phyloP scores from a whole-genome alignment of 352 stramenopile species.

The Globisporangium acanthophoron region DNA sequence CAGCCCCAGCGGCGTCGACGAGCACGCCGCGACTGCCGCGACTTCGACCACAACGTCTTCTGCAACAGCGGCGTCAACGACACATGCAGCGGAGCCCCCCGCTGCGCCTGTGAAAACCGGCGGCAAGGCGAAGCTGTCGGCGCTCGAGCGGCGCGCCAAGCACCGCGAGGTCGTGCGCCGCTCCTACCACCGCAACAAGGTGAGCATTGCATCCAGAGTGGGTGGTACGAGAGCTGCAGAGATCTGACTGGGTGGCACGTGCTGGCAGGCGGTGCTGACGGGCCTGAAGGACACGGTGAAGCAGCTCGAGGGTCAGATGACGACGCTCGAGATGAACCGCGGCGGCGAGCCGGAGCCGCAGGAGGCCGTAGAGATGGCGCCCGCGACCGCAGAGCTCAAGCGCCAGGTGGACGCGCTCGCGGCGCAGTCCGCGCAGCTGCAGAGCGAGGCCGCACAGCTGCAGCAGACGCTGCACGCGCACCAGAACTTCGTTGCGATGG shows the following conservation, averaged over 20 bases:
- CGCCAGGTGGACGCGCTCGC: conserved; percentile 29
- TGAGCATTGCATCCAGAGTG: conserved; percentile 3
- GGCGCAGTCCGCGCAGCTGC: conserved; percentile 33
- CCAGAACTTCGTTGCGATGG: conserved; percentile 33
- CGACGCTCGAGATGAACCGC: conserved; percentile 20
- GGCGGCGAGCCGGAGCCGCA: conserved; percentile 5
- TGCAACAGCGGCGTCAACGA: not conserved
- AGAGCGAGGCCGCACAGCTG: conserved; percentile 34
- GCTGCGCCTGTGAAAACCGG: not conserved
- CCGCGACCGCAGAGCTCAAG: conserved; percentile 21
- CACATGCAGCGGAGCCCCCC: not conserved
- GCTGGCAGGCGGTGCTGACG: conserved; percentile 36
- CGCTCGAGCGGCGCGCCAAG: conserved; percentile 45
- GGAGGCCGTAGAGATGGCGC: not conserved
- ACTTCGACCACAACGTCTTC: not conserved
- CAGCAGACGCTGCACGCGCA: conserved; percentile 33
- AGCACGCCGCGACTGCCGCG: not conserved
- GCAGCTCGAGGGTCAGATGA: conserved; percentile 43
- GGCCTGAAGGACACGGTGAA: conserved; percentile 46
- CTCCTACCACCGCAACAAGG: conserved; percentile 77
- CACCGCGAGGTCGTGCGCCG: conserved; percentile 69
- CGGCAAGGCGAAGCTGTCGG: conserved; percentile 31
- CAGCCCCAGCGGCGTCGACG: conserved; percentile 10
- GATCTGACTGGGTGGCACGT: not conserved
- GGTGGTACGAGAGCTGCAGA: not conserved